A percentile compares a stretch with the other conserved stretches of the same genome.
Conservation (phyloP, 495 filamentous ascomycete species). For the Lichina pygmaea region DNA sequence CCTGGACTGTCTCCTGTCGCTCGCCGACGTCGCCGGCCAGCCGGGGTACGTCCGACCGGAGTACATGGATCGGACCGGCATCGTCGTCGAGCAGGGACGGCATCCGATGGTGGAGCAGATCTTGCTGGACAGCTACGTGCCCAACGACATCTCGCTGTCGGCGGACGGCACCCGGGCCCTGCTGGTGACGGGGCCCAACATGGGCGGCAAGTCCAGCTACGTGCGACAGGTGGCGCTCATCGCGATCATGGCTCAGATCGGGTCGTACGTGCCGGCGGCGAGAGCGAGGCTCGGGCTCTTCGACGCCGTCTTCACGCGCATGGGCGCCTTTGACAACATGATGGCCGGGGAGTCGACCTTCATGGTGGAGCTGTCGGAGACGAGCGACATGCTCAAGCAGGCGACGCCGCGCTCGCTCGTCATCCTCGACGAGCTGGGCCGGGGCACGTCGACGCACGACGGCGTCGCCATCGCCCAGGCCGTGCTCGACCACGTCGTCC, state of each 20-base stretch:
- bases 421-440: conserved; percentile 83
- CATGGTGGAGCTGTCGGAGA: conserved; percentile 92
- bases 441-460: conserved; percentile 84
- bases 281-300: conserved; percentile 51
- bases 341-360: conserved; percentile 88
- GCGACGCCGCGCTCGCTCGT: conserved; percentile 60
- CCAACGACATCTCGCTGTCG: conserved; percentile 54
- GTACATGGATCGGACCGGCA: conserved; percentile 40
- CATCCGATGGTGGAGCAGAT: conserved; percentile 96
- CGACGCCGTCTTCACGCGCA: conserved; percentile 83
- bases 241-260: conserved; percentile 81
- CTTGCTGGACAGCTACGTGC: conserved; percentile 67
- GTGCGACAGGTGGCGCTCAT: conserved; percentile 81
- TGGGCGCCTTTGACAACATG: conserved; percentile 94
- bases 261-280: conserved; percentile 70
- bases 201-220: conserved; percentile 93
- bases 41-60: conserved; percentile 79
- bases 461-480: conserved; percentile 89
- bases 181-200: conserved; percentile 89
- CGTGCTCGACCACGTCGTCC: conserved; percentile 63
- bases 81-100: conserved; percentile 49
- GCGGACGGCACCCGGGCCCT: conserved; percentile 40
- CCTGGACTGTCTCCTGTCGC: conserved; percentile 72
- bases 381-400: conserved; percentile 65
- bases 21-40: conserved; percentile 55